Base-by-base conservation (phyloP, 1,284 basidiomycete genomes). In the Rhodotorula sp. region DNA sequence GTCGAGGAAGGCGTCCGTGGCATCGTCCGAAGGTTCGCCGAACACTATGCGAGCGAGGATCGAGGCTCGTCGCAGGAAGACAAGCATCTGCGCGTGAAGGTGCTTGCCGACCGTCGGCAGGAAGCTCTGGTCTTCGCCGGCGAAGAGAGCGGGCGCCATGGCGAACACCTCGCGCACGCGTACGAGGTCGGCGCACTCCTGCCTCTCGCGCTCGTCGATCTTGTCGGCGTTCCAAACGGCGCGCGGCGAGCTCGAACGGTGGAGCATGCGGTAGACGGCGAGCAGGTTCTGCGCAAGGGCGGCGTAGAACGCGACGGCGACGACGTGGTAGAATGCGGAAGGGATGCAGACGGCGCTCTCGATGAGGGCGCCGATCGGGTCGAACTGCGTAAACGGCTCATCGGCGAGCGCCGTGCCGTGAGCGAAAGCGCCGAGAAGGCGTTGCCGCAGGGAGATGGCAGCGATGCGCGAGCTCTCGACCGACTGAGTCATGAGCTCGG, bases 281-380 rank as follows among this genome's bases (percentile, higher is more conserved):
- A 97, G 87, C 77, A 92, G 90, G 1, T 89, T 89, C 12, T 93
- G 88, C 0, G 92, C 90, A 44, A 97, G 85, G 77, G 90, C 90
- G 12, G 92, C 91, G 79, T 95, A 95, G 82, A 94, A 97, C 4
- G 90, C 87, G 77, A 96, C 85, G 58, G 91, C 85, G 44, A 93
- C 86, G 61, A 95, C 89, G 76, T 95, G 89, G 46, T 89, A 88
- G 48, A 97, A 86, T 79, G 93, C 90, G 70, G 93, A 91, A 0
- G 93, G 93, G 0, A 90, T 89, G 46, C 96, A 89, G 3, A 91
- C 90, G 0, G 93, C 93, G 0, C 90, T 88, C 82, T 97, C 93
- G 34, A 95, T 86, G 23, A 97, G 85, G 57, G 95, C 87, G 4
- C 90, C 89, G 76, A 97, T 89, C 0, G 95, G 93, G 79, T 96